Percentiles rank a stretch among this genome's conserved stretches.
Evolutionary conservation across 176 grass and related monocot species (phyloP).

Genomic region (Microstegium vimineum): DNA sequence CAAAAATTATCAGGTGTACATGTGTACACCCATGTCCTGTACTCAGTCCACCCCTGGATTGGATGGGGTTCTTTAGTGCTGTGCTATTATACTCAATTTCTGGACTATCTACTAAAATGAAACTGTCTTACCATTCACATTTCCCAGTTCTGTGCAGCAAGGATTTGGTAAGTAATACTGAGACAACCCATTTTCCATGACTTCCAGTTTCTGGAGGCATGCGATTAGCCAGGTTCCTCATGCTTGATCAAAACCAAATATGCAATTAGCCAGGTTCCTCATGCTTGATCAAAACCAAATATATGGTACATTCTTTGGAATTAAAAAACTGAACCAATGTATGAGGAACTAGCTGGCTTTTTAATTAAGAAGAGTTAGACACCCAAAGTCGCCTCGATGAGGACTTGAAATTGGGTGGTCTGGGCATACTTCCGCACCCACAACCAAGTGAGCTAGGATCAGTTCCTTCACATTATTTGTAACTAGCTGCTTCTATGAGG

Average conservation of each 20-base stretch:
- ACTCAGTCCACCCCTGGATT: background rate
- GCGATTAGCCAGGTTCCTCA: background rate
- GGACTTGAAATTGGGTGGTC: background rate
- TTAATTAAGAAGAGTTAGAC: background rate
- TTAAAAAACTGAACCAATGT: background rate
- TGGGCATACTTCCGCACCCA: background rate
- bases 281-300: background rate
- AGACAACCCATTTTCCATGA: background rate
- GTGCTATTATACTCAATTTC: background rate
- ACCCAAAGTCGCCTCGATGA: background rate
- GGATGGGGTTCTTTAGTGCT: background rate
- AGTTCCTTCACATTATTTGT: background rate
- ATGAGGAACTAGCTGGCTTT: background rate
- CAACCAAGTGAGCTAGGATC: background rate
- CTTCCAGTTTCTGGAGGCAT: background rate
- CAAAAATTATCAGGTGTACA: background rate
- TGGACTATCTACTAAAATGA: background rate
- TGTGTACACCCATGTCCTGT: background rate
- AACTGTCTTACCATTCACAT: background rate
- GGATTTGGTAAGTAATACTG: background rate
- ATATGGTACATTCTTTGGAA: background rate
- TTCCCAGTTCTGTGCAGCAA: background rate
- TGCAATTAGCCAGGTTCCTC: background rate
- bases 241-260: background rate
- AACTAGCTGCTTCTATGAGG: background rate